A percentile compares a stretch with the other conserved stretches of the same genome.
Evolutionary conservation across 345 rosid species (phyloP).

Genomic region (Salix brachista): DNA sequence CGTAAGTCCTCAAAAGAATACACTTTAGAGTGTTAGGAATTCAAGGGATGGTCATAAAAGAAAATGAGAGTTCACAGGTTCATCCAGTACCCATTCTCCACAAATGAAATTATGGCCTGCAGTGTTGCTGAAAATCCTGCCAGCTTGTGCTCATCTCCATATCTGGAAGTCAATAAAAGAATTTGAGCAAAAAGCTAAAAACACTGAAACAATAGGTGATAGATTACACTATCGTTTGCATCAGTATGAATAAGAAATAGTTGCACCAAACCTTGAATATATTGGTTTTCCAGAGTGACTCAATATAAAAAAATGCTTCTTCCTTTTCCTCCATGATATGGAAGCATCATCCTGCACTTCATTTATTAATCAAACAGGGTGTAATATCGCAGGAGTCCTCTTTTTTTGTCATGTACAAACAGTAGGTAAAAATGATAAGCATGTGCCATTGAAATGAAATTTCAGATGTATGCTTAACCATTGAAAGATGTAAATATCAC

Average conservation of each 20-base stretch:
- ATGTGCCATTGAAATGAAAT: neutral
- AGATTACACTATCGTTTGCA: neutral
- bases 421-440: neutral
- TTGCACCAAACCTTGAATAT: constrained; percentile 71
- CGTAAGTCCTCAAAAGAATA: neutral
- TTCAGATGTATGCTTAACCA: neutral
- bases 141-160: constrained; percentile 97
- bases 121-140: constrained; percentile 99
- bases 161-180: constrained; percentile 43
- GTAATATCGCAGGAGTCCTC: constrained; percentile 3
- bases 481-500: neutral
- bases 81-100: constrained; percentile 74
- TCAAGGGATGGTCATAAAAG: neutral
- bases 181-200: neutral
- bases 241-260: neutral
- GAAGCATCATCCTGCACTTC: constrained; percentile 98
- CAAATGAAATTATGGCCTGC: constrained; percentile 97
- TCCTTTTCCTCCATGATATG: constrained; percentile 94
- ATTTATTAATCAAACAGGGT: constrained; percentile 26
- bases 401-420: neutral
- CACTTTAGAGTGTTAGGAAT: neutral
- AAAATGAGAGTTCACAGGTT: constrained; percentile 1
- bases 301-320: constrained; percentile 93
- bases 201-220: neutral
- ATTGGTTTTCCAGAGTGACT: constrained; percentile 99